These are phyloP conservation scores for Colletotrichum abscissum DNA, from an alignment of 2,329 filamentous ascomycete species.

Conservation along the genomic window DNA sequence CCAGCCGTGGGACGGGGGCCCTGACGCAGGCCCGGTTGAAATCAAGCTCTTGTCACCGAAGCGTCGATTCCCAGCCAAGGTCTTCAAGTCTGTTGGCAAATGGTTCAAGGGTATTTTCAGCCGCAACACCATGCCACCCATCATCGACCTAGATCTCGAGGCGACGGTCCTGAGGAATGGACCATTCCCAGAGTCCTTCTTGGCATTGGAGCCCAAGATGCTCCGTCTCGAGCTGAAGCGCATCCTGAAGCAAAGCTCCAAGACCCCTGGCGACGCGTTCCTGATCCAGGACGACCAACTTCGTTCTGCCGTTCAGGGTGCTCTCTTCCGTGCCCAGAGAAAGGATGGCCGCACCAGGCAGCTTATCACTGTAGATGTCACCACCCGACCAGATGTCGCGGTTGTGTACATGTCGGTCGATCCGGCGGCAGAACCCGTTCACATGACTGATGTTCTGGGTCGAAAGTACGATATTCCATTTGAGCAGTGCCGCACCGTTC, in stretches of 20 bases:
- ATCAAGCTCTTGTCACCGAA: slow-evolving; percentile 15
- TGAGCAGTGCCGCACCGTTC: slow-evolving; percentile 18
- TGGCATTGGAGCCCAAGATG: slow-evolving; percentile 17
- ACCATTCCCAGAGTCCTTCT: not conserved
- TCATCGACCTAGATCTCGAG: slow-evolving; percentile 23
- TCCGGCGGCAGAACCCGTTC: slow-evolving; percentile 12
- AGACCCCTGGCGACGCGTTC: not conserved
- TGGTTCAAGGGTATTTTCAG: slow-evolving; percentile 24
- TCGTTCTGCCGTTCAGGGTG: slow-evolving; percentile 3
- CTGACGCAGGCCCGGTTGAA: slow-evolving; percentile 6
- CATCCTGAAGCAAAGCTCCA: not conserved
- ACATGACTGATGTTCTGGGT: slow-evolving; percentile 17
- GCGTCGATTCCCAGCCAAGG: slow-evolving; percentile 8
- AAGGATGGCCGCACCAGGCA: slow-evolving; percentile 24
- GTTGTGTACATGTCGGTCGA: slow-evolving; percentile 28
- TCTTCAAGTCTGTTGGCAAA: slow-evolving; percentile 11
- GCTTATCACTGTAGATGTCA: slow-evolving; percentile 17
- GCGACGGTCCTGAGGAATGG: slow-evolving; percentile 18
- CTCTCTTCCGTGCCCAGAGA: slow-evolving; percentile 9
- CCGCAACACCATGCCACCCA: not conserved
- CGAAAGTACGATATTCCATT: slow-evolving; percentile 22
- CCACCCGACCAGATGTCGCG: not conserved
- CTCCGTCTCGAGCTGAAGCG: slow-evolving; percentile 20
- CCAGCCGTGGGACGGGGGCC: not conserved
- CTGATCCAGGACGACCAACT: not conserved